Percentiles rank a stretch among this genome's conserved stretches.
These are phyloP conservation scores for Ehretia macrophylla DNA, from an alignment of 257 asterid species.

Conservation along the genomic window DNA sequence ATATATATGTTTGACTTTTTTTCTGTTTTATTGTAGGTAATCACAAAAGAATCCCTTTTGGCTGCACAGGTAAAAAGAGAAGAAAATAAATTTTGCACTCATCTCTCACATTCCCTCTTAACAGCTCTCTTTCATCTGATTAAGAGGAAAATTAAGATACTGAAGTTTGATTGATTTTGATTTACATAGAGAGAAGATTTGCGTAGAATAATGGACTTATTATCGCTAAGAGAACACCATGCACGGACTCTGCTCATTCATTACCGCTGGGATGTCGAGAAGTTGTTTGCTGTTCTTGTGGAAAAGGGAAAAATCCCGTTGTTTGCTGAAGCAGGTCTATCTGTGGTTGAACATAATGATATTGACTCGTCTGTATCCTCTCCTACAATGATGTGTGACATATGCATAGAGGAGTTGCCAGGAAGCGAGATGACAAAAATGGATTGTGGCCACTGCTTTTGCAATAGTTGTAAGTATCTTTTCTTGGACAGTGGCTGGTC, in stretches of 20 bases:
- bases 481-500: not conserved
- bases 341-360: constrained; percentile 36
- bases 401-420: constrained; percentile 75
- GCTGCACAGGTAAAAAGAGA: constrained; percentile 74
- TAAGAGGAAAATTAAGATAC: not conserved
- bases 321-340: constrained; percentile 81
- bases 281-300: constrained; percentile 59
- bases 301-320: constrained; percentile 73
- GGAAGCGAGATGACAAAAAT: constrained; percentile 55
- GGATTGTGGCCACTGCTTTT: constrained; percentile 96
- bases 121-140: not conserved
- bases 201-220: constrained; percentile 78
- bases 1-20: no score
- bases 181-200: constrained; percentile 68
- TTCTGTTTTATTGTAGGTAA: constrained; percentile 50
- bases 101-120: not conserved
- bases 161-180: not conserved
- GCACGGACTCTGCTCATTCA: constrained; percentile 93
- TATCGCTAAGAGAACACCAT: constrained; percentile 81
- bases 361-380: constrained; percentile 35
- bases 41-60: constrained; percentile 77
- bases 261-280: constrained; percentile 85
- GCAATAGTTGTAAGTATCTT: constrained; percentile 68
- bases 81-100: not conserved
- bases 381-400: constrained; percentile 42